Evolutionary conservation across 257 asterid species (phyloP), one percentile per base, ranked within the genome.

Genomic region (Lycium ferocissimum): DNA sequence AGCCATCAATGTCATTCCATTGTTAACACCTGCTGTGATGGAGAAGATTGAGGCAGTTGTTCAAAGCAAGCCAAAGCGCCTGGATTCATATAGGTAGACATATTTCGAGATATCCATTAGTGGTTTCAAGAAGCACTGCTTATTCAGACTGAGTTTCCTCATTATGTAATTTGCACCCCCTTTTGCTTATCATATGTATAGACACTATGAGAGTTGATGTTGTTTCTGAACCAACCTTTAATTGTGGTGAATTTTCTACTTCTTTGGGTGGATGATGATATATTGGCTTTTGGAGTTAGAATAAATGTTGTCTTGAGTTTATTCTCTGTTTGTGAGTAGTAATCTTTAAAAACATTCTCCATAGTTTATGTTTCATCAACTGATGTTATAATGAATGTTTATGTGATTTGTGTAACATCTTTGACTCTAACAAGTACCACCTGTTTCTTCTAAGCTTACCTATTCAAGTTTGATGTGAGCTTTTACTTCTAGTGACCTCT

Each of bases 11-110:
- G 97, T 90, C 57, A 93, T 96, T 86, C 99, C 99, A 3, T 84
- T 90, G 93, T 93, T 96, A 49, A 94, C 98, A 4, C 97, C 99
- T 3, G 86, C 84, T 0, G 94, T 96, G 79, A 14, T 94, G 91
- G 99, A 96, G 93, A 92, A 87, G 85, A 96, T 96, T 69, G 99
- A 96, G 86, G 94, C 95, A 63, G 90, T 91, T 81, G 95, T 96
- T 86, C 98, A 96, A 83, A 92, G 83, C 91, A 96, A 91, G 80
- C 98, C 99, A 40, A 96, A 94, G 86, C 98, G 97, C 84, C 93
- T 91, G 2, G 99, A 96, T 83, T 93, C 98, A 2, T 96, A 92
- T 84, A 89, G 98, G 35, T 96, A 92, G 90, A 88, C 66, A 79
- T 6, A 12, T 61, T 80, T 54, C 14, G 62, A 9, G 43, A 40